phyloP scores from a whole-genome alignment of 805 yeast species.

The Saccharomyces jurei region DNA sequence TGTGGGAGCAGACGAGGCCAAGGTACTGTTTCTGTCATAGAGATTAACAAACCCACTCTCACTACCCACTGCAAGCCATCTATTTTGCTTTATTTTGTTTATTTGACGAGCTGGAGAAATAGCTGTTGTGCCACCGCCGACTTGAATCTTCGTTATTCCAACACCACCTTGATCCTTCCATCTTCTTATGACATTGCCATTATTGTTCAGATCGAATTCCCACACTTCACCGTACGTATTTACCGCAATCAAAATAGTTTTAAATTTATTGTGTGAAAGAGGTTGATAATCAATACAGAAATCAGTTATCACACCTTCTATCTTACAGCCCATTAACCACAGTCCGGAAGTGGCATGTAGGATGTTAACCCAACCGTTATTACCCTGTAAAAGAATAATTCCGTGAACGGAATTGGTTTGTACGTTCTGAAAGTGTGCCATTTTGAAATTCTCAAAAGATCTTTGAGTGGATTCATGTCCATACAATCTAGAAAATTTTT shows the following conservation, averaged over 20 bases:
- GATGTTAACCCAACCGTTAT: conserved; percentile 85
- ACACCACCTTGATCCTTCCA: conserved; percentile 87
- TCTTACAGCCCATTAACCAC: conserved; percentile 78
- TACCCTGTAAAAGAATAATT: conserved; percentile 67
- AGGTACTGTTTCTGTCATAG: conserved; percentile 47
- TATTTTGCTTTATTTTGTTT: conserved; percentile 32
- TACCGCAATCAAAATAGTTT: conserved; percentile 43
- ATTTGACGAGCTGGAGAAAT: conserved; percentile 16
- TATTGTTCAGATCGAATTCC: conserved; percentile 59
- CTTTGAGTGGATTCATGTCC: conserved; percentile 84
- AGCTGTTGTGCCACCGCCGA: conserved; percentile 49
- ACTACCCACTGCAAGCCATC: conserved; percentile 86
- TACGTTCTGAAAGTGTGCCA: conserved; percentile 40
- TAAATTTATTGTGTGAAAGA: conserved; percentile 17
- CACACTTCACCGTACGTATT: conserved; percentile 80
- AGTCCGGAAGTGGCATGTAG: conserved; percentile 73
- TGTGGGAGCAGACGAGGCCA: conserved; percentile 21
- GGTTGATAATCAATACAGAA: conserved; percentile 37
- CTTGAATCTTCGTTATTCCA: conserved; percentile 67
- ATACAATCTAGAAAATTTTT: conserved; percentile 79
- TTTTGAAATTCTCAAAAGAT: conserved; percentile 77
- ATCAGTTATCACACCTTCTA: conserved; percentile 81
- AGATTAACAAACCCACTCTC: conserved; percentile 83
- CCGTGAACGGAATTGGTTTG: conserved; percentile 42
- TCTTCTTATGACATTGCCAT: conserved; percentile 44